phyloP scores from a whole-genome alignment of 148 eudicot genomes.

The Chenopodium album region DNA sequence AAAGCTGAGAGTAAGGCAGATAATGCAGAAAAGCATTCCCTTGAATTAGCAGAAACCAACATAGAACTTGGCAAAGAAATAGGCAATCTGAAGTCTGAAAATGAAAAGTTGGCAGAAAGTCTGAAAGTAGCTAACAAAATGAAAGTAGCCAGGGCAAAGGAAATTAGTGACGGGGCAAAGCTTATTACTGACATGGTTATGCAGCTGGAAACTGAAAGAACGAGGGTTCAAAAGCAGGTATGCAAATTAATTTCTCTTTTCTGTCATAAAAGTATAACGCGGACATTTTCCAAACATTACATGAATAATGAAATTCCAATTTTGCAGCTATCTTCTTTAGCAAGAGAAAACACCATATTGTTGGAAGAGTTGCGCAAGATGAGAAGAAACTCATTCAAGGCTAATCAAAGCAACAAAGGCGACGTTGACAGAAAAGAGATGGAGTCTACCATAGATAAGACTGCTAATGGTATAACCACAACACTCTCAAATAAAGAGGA shows the following conservation, averaged over 20 bases:
- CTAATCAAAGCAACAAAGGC: constrained; percentile 19
- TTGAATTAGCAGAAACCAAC: constrained; percentile 55
- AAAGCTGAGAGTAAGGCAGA: constrained; percentile 64
- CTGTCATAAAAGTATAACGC: neutral
- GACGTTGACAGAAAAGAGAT: constrained; percentile 21
- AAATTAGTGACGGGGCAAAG: constrained; percentile 47
- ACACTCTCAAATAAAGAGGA: constrained; percentile 25
- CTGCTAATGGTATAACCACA: constrained; percentile 9
- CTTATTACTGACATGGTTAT: constrained; percentile 67
- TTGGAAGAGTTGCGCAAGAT: constrained; percentile 48
- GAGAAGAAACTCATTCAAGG: constrained; percentile 27
- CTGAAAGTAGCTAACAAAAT: constrained; percentile 44
- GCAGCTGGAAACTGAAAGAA: constrained; percentile 77
- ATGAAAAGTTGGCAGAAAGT: constrained; percentile 40
- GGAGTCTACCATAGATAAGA: constrained; percentile 20
- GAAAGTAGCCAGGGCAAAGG: constrained; percentile 50
- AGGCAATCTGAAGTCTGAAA: constrained; percentile 42
- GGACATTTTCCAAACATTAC: neutral
- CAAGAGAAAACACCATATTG: constrained; percentile 61
- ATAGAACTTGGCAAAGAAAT: constrained; percentile 55
- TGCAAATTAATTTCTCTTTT: neutral
- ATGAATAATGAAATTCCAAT: constrained; percentile 7
- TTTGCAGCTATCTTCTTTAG: constrained; percentile 57
- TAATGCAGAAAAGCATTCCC: constrained; percentile 58
- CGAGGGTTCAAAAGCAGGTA: constrained; percentile 81